These are phyloP conservation scores for Nicotiana tabacum DNA, from an alignment of 257 asterid genomes.

Conservation along the genomic window DNA sequence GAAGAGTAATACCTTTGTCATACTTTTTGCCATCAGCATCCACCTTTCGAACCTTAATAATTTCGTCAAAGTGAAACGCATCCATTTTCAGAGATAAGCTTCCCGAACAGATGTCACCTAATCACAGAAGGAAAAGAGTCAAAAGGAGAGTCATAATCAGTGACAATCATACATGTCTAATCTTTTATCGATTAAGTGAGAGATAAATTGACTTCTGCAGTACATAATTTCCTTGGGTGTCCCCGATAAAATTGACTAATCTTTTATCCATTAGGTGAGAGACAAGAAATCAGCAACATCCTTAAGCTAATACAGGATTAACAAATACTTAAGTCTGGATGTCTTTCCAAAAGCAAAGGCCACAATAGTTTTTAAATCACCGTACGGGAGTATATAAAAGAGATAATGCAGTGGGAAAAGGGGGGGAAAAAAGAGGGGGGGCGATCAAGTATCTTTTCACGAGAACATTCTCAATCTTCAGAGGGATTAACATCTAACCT, in stretches of 20 bases:
- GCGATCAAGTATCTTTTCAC: background rate
- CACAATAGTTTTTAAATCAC: background rate
- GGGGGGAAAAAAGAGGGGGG: background rate
- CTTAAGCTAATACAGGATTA: background rate
- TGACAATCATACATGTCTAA: background rate
- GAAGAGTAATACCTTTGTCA: slow-evolving; percentile 51
- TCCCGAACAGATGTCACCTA: background rate
- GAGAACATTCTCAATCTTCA: background rate
- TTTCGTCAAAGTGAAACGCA: slow-evolving; percentile 52
- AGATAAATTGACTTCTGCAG: background rate
- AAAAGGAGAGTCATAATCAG: background rate
- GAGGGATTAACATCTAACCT: background rate
- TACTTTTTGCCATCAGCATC: slow-evolving; percentile 52
- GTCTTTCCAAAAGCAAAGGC: background rate
- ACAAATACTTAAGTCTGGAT: background rate
- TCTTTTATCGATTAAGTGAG: background rate
- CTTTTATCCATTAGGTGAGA: background rate
- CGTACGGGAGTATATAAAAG: background rate
- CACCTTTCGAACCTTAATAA: slow-evolving; percentile 34
- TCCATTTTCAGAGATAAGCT: slow-evolving; percentile 32
- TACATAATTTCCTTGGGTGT: background rate
- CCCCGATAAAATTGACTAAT: background rate
- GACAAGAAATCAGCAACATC: background rate
- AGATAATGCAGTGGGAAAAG: background rate
- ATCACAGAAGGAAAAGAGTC: background rate